A percentile compares a stretch with the other conserved stretches of the same genome.
These are phyloP conservation scores for Termitomyces heimii DNA, from an alignment of 768 basidiomycete genomes.

Conservation along the genomic window DNA sequence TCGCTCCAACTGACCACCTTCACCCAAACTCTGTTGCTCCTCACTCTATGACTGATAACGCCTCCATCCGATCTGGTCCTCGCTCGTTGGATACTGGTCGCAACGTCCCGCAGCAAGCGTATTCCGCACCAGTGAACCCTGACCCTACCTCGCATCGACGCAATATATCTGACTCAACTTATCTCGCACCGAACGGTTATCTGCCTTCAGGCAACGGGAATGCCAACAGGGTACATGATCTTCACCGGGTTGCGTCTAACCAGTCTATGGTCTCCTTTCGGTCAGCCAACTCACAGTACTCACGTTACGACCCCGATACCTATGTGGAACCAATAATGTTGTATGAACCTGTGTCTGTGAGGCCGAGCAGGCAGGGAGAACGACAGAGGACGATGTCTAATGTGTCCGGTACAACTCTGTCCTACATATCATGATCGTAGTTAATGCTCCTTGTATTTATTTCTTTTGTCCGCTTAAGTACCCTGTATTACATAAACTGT, in stretches of 20 bases:
- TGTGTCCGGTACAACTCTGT: conserved; percentile 2
- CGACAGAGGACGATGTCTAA: not conserved
- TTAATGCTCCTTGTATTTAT: not conserved
- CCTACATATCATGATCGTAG: not conserved
- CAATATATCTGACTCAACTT: conserved; percentile 2
- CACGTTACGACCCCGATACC: not conserved
- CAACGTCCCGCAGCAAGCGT: not conserved
- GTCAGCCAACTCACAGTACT: conserved; percentile 9
- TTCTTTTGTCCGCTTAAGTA: not conserved
- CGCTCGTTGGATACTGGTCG: not conserved
- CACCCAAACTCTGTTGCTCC: not conserved
- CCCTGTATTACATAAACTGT: not conserved
- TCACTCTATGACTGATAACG: not conserved
- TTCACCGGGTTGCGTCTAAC: conserved; percentile 7
- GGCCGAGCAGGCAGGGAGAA: not conserved
- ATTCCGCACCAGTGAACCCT: not conserved
- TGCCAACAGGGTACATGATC: not conserved
- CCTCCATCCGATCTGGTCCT: not conserved
- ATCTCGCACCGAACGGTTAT: not conserved
- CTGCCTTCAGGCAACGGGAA: not conserved
- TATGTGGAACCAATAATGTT: conserved; percentile 8
- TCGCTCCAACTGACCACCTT: not conserved
- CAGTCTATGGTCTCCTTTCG: conserved; percentile 6
- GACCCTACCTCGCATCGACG: conserved; percentile 3
- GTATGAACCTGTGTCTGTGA: not conserved